Base-by-base conservation (phyloP, 345 rosid species). In the Corchorus olitorius region DNA sequence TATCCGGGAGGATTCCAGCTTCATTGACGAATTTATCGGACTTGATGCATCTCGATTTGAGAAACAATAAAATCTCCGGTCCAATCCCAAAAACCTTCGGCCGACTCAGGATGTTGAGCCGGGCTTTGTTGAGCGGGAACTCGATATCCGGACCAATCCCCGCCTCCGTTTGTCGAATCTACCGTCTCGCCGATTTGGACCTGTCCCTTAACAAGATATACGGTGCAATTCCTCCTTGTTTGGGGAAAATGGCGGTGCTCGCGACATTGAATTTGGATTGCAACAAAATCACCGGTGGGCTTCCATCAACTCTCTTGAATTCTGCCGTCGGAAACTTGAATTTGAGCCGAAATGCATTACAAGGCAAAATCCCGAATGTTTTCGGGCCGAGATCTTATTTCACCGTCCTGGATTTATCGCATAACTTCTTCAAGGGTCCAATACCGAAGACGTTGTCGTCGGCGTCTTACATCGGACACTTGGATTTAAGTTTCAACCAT, bases 401-500 rank as follows among this genome's bases (percentile, higher is more conserved):
- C 74, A 94, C 88, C 0, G 89, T 76, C 1, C 81, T 94, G 10
- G 98, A 94, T 76, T 81, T 94, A 65, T 87, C 98, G 7, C 80
- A 85, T 73, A 94, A 94, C 35, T 79, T 86, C 52, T 81, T 94
- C 0, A 79, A 61, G 4, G 98, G 97, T 17, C 84, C 87, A 54
- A 82, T 94, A 19, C 97, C 98, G 52, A 90, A 76, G 66, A 75
- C 89, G 0, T 19, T 91, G 75, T 79, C 90, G 0, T 56, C 72
- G 15, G 97, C 98, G 4, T 73, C 92, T 49, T 94, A 74, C 70
- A 85, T 94, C 53, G 97, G 98, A 0, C 97, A 94, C 70, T 70
- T 94, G 80, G 98, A 93, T 84, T 80, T 94, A 81, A 94, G 98
- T 84, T 91, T 91, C 71, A 94, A 93, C 86, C 94, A 88, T 79